phyloP scores from a whole-genome alignment of 495 filamentous ascomycete species.

The Penicillium paradoxum region DNA sequence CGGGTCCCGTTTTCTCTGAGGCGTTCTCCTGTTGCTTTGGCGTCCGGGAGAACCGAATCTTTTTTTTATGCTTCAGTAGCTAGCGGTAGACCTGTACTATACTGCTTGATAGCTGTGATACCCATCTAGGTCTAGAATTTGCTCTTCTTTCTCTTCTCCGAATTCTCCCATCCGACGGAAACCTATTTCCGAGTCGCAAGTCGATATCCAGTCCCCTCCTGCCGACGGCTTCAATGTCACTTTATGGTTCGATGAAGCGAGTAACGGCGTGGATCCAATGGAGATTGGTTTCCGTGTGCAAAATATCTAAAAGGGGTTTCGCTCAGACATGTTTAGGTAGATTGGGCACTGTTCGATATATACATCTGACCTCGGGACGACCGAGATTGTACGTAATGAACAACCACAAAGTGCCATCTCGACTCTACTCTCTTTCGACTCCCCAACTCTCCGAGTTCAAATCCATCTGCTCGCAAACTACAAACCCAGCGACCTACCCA shows the following conservation, averaged over 20 bases:
- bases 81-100: constrained; percentile 28
- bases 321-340: too few species aligned
- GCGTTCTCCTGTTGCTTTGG: constrained; percentile 2
- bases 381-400: neutral
- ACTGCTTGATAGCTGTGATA: constrained; percentile 31
- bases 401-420: constrained; percentile 14
- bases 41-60: neutral
- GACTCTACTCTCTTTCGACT: constrained; percentile 24
- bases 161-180: constrained; percentile 7
- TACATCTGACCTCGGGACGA: neutral
- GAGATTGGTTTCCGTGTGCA: constrained; percentile 19
- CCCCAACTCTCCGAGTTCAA: constrained; percentile 36
- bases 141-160: neutral
- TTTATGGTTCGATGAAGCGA: constrained; percentile 1
- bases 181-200: constrained; percentile 8
- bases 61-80: constrained; percentile 13
- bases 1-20: neutral
- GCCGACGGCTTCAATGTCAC: constrained; percentile 4
- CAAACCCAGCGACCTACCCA: constrained; percentile 35
- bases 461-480: constrained; percentile 36
- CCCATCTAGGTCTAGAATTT: constrained; percentile 23
- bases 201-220: neutral
- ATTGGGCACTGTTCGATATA: neutral
- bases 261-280: constrained; percentile 16
- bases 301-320: constrained; percentile 8